Conservation (phyloP, 2,329 filamentous ascomycete species). For the Alternaria brassicicola region DNA sequence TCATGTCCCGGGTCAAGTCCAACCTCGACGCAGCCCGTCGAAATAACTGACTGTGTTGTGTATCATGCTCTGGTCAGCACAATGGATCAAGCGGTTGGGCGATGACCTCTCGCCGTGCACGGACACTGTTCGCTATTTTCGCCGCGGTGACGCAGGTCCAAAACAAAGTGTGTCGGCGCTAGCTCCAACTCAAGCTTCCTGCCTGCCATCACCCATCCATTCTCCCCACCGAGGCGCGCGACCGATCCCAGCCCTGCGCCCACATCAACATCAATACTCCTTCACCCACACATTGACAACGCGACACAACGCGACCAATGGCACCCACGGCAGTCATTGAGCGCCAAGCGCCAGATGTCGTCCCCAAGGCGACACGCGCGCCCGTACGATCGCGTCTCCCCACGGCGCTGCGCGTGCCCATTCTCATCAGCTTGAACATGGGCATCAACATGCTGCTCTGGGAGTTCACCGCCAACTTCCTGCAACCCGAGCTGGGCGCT, state of each 20-base stretch:
- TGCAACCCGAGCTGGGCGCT: slow-evolving; percentile 68
- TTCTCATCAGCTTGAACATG: slow-evolving; percentile 61
- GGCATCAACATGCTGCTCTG: slow-evolving; percentile 69
- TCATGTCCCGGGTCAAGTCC: too few species aligned
- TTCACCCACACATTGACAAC: not conserved
- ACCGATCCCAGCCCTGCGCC: slow-evolving; percentile 8
- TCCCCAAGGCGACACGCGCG: slow-evolving; percentile 28
- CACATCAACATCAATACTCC: not conserved
- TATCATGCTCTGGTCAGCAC: too few species aligned
- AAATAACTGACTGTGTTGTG: too few species aligned
- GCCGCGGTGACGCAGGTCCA: slow-evolving; percentile 12
- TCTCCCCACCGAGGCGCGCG: slow-evolving; percentile 21
- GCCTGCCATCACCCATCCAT: slow-evolving; percentile 5
- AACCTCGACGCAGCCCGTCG: too few species aligned
- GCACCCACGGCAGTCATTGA: slow-evolving; percentile 31
- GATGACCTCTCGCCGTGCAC: too few species aligned
- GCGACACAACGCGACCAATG: slow-evolving; percentile 28
- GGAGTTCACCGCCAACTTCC: slow-evolving; percentile 64
- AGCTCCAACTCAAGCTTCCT: not conserved
- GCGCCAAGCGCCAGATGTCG: slow-evolving; percentile 35
- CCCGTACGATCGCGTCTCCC: slow-evolving; percentile 44
- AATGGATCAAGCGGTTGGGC: too few species aligned
- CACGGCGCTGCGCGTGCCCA: slow-evolving; percentile 47
- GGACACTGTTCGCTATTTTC: not conserved
- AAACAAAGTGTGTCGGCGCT: slow-evolving; percentile 8